Evolutionary conservation across 1,284 basidiomycete genomes (phyloP), one percentile per base, ranked within the genome.

Genomic region (Chalciporus sp.): DNA sequence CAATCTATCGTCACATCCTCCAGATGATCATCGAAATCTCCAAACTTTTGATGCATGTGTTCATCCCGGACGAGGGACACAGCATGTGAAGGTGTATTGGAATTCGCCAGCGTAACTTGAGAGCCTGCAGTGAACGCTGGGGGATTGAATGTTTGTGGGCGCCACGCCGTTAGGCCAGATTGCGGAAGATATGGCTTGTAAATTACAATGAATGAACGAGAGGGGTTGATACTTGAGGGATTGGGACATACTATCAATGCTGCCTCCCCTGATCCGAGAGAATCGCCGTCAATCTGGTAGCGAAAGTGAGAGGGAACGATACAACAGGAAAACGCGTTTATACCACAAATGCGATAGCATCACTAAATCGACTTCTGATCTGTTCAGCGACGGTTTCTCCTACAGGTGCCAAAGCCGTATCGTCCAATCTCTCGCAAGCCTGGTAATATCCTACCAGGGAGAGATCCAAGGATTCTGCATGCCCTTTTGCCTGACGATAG

Each of bases 11-110:
- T 79, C 44, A 85, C 83, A 68, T 90, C 84, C 66, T 89, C 88
- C 47, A 91, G 66, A 71, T 91, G 86, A 59, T 90, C 88, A 57
- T 91, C 89, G 58, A 90, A 91, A 65, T 91, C 88, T 6, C 83
- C 85, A 50, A 91, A 83, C 42, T 77, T 75, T 54, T 76, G 68
- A 51, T 85, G 82, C 51, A 76, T 65, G 31, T 72, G 73, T 39
- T 73, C 64, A 46, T 83, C 76, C 28, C 72, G 74, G 16, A 86
- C 80, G 0, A 82, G 71, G 10, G 68, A 60, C 7, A 81, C 64
- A 0, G 84, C 80, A 19, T 72, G 76, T 4, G 64, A 58, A 1
- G 84, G 80, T 4, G 78, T 62, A 17, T 74, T 70, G 1, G 74
- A 59, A 5, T 77, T 73, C 3, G 68, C 67, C 29, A 88, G 64